Conservation (phyloP, 2,329 filamentous ascomycete genomes). For the Pyricularia pennisetigena region DNA sequence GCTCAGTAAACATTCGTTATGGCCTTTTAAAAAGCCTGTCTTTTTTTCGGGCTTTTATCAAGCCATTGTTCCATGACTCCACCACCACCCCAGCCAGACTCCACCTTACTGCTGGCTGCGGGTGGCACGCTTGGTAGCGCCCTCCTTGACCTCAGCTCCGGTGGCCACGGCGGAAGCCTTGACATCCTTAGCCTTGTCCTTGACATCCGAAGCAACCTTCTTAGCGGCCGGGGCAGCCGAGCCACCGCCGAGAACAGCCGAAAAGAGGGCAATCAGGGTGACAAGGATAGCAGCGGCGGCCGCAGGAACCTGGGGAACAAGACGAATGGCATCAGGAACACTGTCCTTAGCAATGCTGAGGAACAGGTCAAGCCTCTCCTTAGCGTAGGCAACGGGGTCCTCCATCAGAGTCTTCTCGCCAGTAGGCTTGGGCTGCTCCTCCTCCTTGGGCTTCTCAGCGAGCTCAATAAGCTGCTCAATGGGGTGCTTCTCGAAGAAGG, state of each 20-base stretch:
- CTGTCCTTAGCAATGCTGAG: constrained; percentile 71
- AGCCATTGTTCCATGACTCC: constrained; percentile 17
- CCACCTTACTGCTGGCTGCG: constrained; percentile 37
- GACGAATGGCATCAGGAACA: constrained; percentile 75
- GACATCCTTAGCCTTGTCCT: constrained; percentile 66
- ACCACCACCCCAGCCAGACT: neutral
- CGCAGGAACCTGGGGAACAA: constrained; percentile 84
- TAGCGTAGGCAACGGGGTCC: constrained; percentile 78
- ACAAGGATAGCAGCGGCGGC: constrained; percentile 65
- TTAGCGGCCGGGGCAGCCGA: constrained; percentile 62
- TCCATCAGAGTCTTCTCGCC: constrained; percentile 66
- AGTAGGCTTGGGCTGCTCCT: constrained; percentile 26
- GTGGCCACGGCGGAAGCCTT: constrained; percentile 52
- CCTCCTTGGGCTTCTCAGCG: constrained; percentile 66
- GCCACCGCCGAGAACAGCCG: constrained; percentile 45
- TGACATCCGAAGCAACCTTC: constrained; percentile 53
- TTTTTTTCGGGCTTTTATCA: neutral
- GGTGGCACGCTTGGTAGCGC: constrained; percentile 52
- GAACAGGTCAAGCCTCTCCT: constrained; percentile 92
- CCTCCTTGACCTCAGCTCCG: constrained; percentile 65
- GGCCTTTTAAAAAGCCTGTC: neutral
- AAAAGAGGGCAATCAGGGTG: constrained; percentile 57
- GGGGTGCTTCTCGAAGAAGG: constrained; percentile 79
- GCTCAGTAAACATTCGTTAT: neutral
- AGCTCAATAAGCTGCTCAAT: constrained; percentile 74